Evolutionary conservation across 805 yeast genomes (phyloP), one percentile per base, ranked within the genome.

Genomic region (Suhomyces tanzawaensis): DNA sequence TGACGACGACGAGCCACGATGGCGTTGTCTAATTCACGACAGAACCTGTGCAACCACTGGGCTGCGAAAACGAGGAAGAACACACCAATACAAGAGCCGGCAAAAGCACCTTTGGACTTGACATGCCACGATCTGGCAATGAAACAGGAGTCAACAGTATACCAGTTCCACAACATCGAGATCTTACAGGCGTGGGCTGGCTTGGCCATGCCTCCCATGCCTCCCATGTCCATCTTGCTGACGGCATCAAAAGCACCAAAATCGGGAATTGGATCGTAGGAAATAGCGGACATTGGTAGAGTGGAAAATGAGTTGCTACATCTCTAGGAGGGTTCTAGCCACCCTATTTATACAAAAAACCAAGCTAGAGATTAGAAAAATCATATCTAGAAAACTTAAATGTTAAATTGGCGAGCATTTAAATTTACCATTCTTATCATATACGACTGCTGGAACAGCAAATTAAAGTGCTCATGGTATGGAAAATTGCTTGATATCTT

Each of bases 101-200:
- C 87, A 62, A 82, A 82, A 59, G 70, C 78, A 1, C 81, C 82
- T 39, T 63, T 64, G 2, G 79, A 64, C 12, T 58, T 66, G 31
- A 78, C 76, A 41, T 77, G 85, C 89, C 89, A 82, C 21, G 81
- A 61, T 31, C 57, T 64, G 6, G 85, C 71, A 43, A 82, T 66
- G 51, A 82, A 82, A 53, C 87, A 82, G 4, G 81, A 62, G 47
- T 82, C 81, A 19, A 81, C 68, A 0, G 85, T 79, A 47, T 78
- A 66, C 87, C 88, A 82, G 55, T 82, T 82, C 87, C 88, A 82
- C 42, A 78, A 57, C 88, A 82, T 82, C 33, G 68, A 62, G 26
- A 64, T 62, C 36, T 62, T 62, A 46, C 68, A 62, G 16, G 46
- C 19, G 32, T 43, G 43, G 5, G 44, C 35, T 9, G 39, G 22